A percentile compares a stretch with the other conserved stretches of the same genome.
These are phyloP conservation scores for Pseudoturritis turrita DNA, from an alignment of 345 rosid species.

Conservation along the genomic window DNA sequence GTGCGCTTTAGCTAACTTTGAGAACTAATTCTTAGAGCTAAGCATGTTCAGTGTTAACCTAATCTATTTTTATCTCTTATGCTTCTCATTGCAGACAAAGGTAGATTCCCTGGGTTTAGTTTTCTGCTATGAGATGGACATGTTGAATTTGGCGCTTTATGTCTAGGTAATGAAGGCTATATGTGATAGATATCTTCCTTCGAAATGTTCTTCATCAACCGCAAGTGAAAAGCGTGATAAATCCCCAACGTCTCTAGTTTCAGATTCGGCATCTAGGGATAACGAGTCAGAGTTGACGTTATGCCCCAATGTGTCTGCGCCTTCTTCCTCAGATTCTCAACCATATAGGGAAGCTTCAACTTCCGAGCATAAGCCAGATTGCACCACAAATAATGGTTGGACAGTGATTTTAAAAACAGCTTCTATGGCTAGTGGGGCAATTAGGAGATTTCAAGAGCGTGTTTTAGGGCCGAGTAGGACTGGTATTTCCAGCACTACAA, in stretches of 20 bases:
- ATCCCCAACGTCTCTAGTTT: constrained; percentile 43
- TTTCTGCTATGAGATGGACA: constrained; percentile 19
- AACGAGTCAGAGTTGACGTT: constrained; percentile 34
- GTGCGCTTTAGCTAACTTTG: neutral
- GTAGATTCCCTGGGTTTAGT: constrained; percentile 4
- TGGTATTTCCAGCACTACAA: constrained; percentile 55
- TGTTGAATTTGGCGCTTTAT: constrained; percentile 8
- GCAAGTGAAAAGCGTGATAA: constrained; percentile 33
- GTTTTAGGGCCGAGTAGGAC: constrained; percentile 66
- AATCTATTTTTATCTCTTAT: neutral
- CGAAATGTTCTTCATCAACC: constrained; percentile 42
- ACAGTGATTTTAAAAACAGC: constrained; percentile 60
- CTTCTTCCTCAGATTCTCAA: constrained; percentile 62
- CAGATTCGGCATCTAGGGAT: constrained; percentile 40
- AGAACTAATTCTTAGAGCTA: neutral
- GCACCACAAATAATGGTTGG: constrained; percentile 56
- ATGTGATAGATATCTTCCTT: constrained; percentile 48
- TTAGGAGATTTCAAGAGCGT: constrained; percentile 87
- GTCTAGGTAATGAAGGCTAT: constrained; percentile 65
- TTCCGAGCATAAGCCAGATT: constrained; percentile 38
- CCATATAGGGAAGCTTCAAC: constrained; percentile 37
- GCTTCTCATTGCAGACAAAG: constrained; percentile 25
- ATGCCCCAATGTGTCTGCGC: constrained; percentile 48
- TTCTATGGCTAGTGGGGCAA: constrained; percentile 61
- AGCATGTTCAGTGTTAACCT: neutral